Evolutionary conservation across 1,284 basidiomycete genomes (phyloP), one percentile per base, ranked within the genome.

Genomic region (Ustilago trichophora): DNA sequence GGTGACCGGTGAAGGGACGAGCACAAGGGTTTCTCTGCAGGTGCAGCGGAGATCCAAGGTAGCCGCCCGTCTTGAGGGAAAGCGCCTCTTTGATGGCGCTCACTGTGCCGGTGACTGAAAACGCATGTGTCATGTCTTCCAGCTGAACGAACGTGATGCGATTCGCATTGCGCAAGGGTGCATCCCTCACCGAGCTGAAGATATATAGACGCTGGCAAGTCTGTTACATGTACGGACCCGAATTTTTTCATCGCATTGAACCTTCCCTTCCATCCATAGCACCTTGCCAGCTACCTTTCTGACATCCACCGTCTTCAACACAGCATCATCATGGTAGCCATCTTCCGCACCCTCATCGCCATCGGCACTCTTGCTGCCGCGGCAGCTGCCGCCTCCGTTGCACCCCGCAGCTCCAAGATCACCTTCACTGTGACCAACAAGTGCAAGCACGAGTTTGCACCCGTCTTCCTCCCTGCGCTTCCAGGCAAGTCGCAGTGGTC

Each of bases 401-500:
- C 51, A 0, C 49, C 51, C 0, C 67, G 67, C 42, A 65, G 60
- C 50, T 65, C 67, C 32, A 56, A 56, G 42, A 55, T 70, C 37
- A 57, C 56, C 25, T 60, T 70, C 50, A 70, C 51, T 27, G 56
- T 65, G 10, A 41, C 42, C 49, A 70, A 70, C 60, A 60, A 60
- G 26, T 71, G 68, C 63, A 51, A 60, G 38, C 53, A 71, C 25
- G 44, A 41, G 12, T 71, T 71, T 31, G 63, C 68, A 10, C 68
- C 68, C 22, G 31, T 71, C 57, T 71, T 71, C 37, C 4, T 35
- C 11, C 68, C 68, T 12, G 26, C 53, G 11, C 63, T 71, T 6
- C 68, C 68, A 1, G 68, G 68, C 43, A 54, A 49, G 18, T 4
- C 40, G 13, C 11, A 40, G 16, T 71, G 68, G 68, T 32, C 53